Evolutionary conservation across 169 alveolate genomes (phyloP), one percentile per base, ranked within the genome.

Genomic region (Fabrea salina): DNA sequence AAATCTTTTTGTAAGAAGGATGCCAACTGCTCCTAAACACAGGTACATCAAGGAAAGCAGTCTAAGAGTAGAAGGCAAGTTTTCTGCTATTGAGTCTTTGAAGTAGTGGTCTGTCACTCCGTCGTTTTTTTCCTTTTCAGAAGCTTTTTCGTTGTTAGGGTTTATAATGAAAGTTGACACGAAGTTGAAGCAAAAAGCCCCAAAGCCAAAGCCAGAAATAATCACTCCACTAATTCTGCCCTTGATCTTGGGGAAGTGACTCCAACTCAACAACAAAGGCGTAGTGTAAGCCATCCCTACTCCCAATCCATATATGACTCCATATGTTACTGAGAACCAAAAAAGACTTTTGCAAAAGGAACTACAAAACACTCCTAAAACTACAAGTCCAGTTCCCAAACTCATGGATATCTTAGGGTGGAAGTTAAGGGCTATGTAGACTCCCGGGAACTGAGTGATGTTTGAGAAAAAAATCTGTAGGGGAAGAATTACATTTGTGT

Each of bases 211-310:
- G 33, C 93, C 93, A 0, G 86, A 78, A 3, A 86, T 80, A 7
- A 91, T 82, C 13, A 91, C 49, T 11, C 96, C 96, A 78, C 86
- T 82, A 4, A 86, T 88, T 5, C 87, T 47, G 2, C 92, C 96
- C 66, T 82, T 70, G 30, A 57, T 58, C 11, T 84, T 40, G 39
- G 93, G 92, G 35, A 80, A 88, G 79, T 86, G 89, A 56, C 81
- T 83, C 94, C 96, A 91, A 22, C 92, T 86, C 54, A 78, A 61
- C 54, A 86, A 80, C 30, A 90, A 59, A 35, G 91, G 89, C 25
- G 89, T 84, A 85, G 83, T 79, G 71, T 82, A 85, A 3, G 84
- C 80, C 43, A 83, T 32, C 19, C 95, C 95, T 50, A 76, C 82
- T 1, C 95, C 95, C 25, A 87, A n/a, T 3, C 93, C 93, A 82